These are phyloP conservation scores for Tuber umbilicatum DNA, from an alignment of 495 filamentous ascomycete genomes.

Conservation along the genomic window DNA sequence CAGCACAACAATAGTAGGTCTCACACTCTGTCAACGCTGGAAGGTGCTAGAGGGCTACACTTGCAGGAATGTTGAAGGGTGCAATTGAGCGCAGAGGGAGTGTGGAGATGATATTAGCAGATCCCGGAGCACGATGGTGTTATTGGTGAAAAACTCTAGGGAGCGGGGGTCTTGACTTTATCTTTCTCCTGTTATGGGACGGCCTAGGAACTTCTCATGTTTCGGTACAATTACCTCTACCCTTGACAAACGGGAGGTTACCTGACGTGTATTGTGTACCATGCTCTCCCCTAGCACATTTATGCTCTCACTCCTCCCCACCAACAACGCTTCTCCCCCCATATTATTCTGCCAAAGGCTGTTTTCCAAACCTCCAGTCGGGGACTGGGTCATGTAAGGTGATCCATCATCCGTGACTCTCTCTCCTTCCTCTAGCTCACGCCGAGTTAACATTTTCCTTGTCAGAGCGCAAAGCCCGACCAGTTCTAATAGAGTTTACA, in stretches of 20 bases:
- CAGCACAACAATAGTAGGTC: neutral
- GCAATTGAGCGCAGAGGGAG: too few species aligned
- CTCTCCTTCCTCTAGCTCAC: neutral
- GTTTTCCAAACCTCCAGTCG: neutral
- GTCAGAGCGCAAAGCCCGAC: neutral
- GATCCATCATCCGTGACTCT: too few species aligned
- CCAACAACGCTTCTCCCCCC: neutral
- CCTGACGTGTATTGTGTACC: neutral
- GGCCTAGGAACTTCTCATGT: too few species aligned
- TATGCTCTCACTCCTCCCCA: neutral
- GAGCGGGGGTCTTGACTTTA: too few species aligned
- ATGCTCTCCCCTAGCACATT: neutral
- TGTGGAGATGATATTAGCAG: too few species aligned
- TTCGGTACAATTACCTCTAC: too few species aligned
- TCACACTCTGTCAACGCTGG: neutral
- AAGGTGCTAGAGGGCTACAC: too few species aligned
- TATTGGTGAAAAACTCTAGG: too few species aligned
- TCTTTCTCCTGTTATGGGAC: too few species aligned
- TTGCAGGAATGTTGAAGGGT: too few species aligned
- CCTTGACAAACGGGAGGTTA: neutral
- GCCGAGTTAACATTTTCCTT: neutral
- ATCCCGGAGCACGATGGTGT: too few species aligned
- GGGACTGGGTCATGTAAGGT: too few species aligned
- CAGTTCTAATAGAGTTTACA: neutral
- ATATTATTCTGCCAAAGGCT: neutral